Evolutionary conservation across 2,329 filamentous ascomycete species (phyloP), one percentile per base, ranked within the genome.

Genomic region (Gnomoniopsis sp.): DNA sequence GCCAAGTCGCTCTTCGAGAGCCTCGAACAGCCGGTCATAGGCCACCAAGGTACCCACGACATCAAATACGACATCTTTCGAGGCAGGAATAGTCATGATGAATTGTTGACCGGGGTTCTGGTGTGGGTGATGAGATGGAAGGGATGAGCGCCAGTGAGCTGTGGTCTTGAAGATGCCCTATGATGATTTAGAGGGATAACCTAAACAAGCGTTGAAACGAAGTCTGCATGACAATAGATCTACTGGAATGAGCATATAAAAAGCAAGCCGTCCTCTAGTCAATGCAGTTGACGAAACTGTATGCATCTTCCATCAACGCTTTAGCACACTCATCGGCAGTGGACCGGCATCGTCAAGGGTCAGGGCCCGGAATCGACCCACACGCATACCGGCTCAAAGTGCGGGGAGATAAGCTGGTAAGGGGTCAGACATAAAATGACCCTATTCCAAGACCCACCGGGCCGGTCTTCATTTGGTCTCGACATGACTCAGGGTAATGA

Each of bases 31-130:
- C 48, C 70, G 69, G 22, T 75, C 70, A 67, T 75, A 77, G 15
- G 70, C 72, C 23, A 79, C 75, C 30, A 72, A 70, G 6, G 77
- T 80, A 46, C 77, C 78, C 49, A 83, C 80, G 3, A 83, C 73
- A 63, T 79, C 76, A 61, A 78, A 79, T 23, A 79, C 65, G 47
- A 66, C 70, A 59, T 79, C 69, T 51, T 78, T 78, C 49, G 57
- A 53, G 17, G 60, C 59, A 3, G 55, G 21, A 36, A 59, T 59
- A 15, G 49, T 53, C 60, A 62, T 62, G 1, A n/a, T 53, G 50
- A 23, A 15, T 7, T 14, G 2, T 15, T 53, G 1, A 33, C 1
- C 8, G 33, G 11, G 6, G 38, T 2, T 21, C 3, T 17, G n/a
- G 34, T 10, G 15, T 26, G 33, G 38, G 14, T 12, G 19, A 23